Percentiles rank a stretch among this genome's conserved stretches.
phyloP scores from a whole-genome alignment of 768 basidiomycete species.

The Antrodiella citrinella region DNA sequence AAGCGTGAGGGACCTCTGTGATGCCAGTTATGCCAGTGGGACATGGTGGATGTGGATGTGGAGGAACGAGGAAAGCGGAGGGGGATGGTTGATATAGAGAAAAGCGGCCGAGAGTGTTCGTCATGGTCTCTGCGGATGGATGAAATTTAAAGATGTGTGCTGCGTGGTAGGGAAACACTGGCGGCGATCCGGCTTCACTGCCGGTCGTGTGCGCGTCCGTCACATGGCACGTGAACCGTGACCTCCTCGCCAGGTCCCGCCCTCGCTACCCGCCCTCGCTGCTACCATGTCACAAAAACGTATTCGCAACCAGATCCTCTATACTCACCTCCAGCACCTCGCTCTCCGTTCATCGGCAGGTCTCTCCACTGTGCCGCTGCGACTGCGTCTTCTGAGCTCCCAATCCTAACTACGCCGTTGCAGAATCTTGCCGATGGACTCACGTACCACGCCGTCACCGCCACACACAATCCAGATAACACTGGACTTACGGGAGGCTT shows the following conservation, averaged over 20 bases:
- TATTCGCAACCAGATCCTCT: not conserved
- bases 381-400: too few species aligned
- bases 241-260: not conserved
- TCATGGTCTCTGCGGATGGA: too few species aligned
- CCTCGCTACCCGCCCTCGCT: not conserved
- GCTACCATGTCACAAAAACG: not conserved
- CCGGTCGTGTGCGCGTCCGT: not conserved
- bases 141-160: too few species aligned
- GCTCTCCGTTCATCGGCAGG: too few species aligned
- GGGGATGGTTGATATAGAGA: too few species aligned
- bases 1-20: constrained; percentile 46
- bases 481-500: not conserved
- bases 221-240: not conserved
- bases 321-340: not conserved
- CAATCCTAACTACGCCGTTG: not conserved
- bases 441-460: not conserved
- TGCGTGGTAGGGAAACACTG: too few species aligned
- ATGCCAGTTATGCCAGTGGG: constrained; percentile 14
- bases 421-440: not conserved
- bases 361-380: too few species aligned
- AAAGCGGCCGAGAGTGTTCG: too few species aligned
- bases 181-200: too few species aligned
- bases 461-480: not conserved
- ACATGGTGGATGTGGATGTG: not conserved
- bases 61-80: too few species aligned